These are phyloP conservation scores for Trichoderma hamatum DNA, from an alignment of 2,329 filamentous ascomycete species.

Conservation along the genomic window DNA sequence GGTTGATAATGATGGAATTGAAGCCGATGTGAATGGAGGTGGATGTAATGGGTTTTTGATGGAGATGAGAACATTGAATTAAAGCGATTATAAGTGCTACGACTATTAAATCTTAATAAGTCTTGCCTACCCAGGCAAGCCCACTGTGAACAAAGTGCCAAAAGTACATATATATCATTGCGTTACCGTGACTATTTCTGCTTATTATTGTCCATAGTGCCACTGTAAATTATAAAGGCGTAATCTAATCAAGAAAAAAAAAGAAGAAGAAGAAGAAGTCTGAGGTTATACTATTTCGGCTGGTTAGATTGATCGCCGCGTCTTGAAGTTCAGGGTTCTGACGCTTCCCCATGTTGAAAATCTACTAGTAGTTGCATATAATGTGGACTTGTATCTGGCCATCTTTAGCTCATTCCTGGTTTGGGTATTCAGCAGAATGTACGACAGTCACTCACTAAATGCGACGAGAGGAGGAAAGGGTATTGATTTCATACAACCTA, in stretches of 20 bases:
- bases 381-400: background rate
- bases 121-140: background rate
- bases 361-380: background rate
- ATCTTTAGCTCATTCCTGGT: conserved; percentile 4
- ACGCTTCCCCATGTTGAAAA: background rate
- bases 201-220: background rate
- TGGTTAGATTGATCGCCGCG: conserved; percentile 5
- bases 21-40: background rate
- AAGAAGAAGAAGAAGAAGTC: background rate
- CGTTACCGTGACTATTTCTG: background rate
- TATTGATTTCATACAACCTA: too few relatives aligned
- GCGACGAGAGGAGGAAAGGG: too few relatives aligned
- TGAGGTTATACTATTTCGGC: background rate
- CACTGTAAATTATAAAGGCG: background rate
- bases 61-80: conserved; percentile 12
- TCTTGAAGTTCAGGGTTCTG: conserved; percentile 13
- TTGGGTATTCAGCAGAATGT: conserved; percentile 10
- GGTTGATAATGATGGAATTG: background rate
- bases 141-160: background rate
- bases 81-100: conserved; percentile 10
- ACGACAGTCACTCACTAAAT: background rate
- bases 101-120: conserved; percentile 5
- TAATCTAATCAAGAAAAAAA: background rate
- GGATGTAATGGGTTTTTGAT: conserved; percentile 15
- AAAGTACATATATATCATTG: background rate